Evolutionary conservation across 805 yeast species (phyloP), one percentile per base, ranked within the genome.

Genomic region (Torulaspora microellipsoides): DNA sequence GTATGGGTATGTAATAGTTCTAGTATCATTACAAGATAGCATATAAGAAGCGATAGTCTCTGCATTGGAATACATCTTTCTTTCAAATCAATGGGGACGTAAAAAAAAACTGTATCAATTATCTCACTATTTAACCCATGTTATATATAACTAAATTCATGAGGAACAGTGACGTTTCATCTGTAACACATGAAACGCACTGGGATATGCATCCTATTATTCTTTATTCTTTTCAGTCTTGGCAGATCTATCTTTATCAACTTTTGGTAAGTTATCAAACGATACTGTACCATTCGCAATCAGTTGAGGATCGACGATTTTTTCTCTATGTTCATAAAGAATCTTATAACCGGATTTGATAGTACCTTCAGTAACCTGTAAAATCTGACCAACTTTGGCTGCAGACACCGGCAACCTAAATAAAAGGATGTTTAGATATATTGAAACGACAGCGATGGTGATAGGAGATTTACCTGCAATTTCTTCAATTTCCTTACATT

Each of bases 351-450:
- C 82, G 1, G 96, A 86, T 65, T 93, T 88, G 56, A 93, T 90
- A 1, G 99, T 93, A 53, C 98, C 97, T 62, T 93, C 99, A 57
- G 95, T 85, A 14, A 93, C 98, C 54, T 96, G 98, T 13, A 96
- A 79, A 55, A 85, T 85, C 54, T 88, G 96, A 10, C 95, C 86
- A 44, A 93, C 91, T 58, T 80, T 84, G 1, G 83, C 68, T 0
- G 96, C 90, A 3, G 85, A 72, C 30, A 87, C 71, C 40, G 80
- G 84, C 29, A 83, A 81, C 35, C 85, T 85, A 62, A 90, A 90
- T n/a, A 93, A 69, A n/a, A 86, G 70, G 3, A 91, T 85, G 6
- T 96, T 86, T 85, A 93, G 83, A 67, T 91, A 93, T 38, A 93
- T 91, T 4, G 93, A 95, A 1, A 97, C 95, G 7, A 98, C 98